Evolutionary conservation across 139 green algal genomes (phyloP).

Genomic region (Chlorella sp.): DNA sequence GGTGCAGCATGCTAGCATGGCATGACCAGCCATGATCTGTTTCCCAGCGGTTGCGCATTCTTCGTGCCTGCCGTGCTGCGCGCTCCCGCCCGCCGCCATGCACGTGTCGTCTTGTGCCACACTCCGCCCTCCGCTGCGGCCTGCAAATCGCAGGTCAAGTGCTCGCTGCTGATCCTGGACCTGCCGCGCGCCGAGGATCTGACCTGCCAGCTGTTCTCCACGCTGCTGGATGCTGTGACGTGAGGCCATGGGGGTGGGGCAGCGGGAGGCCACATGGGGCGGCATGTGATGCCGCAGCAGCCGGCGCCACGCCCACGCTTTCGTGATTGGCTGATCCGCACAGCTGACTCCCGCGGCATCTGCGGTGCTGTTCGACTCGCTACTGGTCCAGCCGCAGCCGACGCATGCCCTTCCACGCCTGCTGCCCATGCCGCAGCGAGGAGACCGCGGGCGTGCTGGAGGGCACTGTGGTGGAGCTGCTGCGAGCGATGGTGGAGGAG

Average conservation of each 20-base stretch:
- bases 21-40: too few species aligned
- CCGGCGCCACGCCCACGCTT: not conserved
- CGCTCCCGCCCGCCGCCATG: too few species aligned
- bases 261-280: not conserved
- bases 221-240: conserved; percentile 61
- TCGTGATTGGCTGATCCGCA: too few species aligned
- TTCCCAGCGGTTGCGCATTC: too few species aligned
- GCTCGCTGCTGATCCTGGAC: conserved; percentile 69
- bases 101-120: too few species aligned
- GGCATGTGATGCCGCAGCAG: not conserved
- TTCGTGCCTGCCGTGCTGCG: too few species aligned
- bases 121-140: not conserved
- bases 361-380: not conserved
- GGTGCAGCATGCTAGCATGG: too few species aligned
- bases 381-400: not conserved
- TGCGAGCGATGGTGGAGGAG: conserved; percentile 66
- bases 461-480: conserved; percentile 36
- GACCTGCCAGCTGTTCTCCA: conserved; percentile 47
- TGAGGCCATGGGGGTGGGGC: conserved; percentile 1
- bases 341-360: too few species aligned
- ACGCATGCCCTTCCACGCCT: not conserved
- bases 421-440: conserved; percentile 26
- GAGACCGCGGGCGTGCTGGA: conserved; percentile 48
- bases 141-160: conserved; percentile 47
- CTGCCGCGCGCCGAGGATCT: conserved; percentile 51